Percentiles rank a stretch among this genome's conserved stretches.
Evolutionary conservation across 805 yeast genomes (phyloP).

Genomic region (Lipomyces japonicus): DNA sequence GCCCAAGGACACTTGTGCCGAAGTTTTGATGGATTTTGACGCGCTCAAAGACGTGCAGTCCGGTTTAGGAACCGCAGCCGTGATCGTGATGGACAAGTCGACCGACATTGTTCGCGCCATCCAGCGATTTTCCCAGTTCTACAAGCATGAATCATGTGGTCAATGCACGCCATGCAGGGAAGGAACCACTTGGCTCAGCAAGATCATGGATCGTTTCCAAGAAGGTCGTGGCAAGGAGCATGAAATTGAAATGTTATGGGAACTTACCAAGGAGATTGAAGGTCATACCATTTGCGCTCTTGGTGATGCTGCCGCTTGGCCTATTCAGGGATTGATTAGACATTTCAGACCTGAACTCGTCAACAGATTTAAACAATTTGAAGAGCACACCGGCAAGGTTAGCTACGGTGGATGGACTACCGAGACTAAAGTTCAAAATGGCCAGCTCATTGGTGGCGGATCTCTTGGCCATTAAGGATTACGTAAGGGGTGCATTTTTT

Average conservation of each 20-base stretch:
- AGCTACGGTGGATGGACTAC: slow-evolving; percentile 77
- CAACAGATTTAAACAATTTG: slow-evolving; percentile 66
- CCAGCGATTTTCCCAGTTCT: slow-evolving; percentile 77
- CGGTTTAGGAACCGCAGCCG: slow-evolving; percentile 90
- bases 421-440: slow-evolving; percentile 55
- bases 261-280: slow-evolving; percentile 80
- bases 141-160: slow-evolving; percentile 90
- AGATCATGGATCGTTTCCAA: slow-evolving; percentile 78
- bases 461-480: slow-evolving; percentile 36
- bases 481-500: no score
- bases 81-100: slow-evolving; percentile 82
- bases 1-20: slow-evolving; percentile 62
- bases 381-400: slow-evolving; percentile 48
- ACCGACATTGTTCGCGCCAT: slow-evolving; percentile 82
- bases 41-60: slow-evolving; percentile 81
- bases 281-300: slow-evolving; percentile 90
- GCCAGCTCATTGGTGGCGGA: slow-evolving; percentile 52
- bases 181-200: slow-evolving; percentile 81
- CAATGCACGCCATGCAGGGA: slow-evolving; percentile 95
- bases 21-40: slow-evolving; percentile 81
- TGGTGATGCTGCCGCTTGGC: slow-evolving; percentile 95
- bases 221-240: slow-evolving; percentile 74
- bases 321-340: slow-evolving; percentile 81
- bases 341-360: slow-evolving; percentile 80
- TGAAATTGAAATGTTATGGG: slow-evolving; percentile 81